Base-by-base conservation (phyloP, 83 land plant genomes). In the Larix sibirica region DNA sequence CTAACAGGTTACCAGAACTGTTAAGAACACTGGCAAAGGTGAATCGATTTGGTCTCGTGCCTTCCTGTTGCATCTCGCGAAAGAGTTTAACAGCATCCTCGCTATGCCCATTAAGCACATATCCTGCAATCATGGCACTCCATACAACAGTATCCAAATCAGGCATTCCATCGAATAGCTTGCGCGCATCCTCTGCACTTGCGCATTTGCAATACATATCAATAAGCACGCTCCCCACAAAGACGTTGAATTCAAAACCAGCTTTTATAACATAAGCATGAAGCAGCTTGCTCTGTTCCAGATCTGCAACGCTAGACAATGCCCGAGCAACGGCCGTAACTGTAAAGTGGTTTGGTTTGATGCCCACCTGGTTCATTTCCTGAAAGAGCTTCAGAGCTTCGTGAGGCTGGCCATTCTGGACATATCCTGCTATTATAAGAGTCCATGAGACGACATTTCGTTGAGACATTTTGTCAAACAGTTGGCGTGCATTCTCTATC, bases 361-460 rank as follows among this genome's bases (percentile, higher is more conserved):
- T 6, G 20, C 40, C 69, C 65, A n/a, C n/a, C n/a, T 82, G 77
- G 69, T 89, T 87, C 92, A 95, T 92, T 79, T 88, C 66, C 10
- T 88, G 36, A 42, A 92, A 94, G 14, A 79, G 13, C 62, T 77
- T 59, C 36, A 83, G 61, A 8, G 58, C 74, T 18, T 88, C 70
- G 16, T 90, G 92, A 74, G 83, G 79, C 63, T 80, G 36, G 21
- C 74, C 84, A 7, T 84, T 89, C 62, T 80, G 42, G 28, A 83
- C 85, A 59, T 86, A 86, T n/a, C 80, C 90, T 13, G 36, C 80
- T 50, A 94, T 89, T 42, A 94, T 81, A 14, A 85, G 73, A 79
- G 83, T 87, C 86, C 86, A 87, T 6, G 84, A 73, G 54, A 81
- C 81, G 14, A 79, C 67, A 79, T 87, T 84, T 77, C 71, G 63